Base-by-base conservation (phyloP, 495 filamentous ascomycete species). In the Penicillium cosmopolitanum region DNA sequence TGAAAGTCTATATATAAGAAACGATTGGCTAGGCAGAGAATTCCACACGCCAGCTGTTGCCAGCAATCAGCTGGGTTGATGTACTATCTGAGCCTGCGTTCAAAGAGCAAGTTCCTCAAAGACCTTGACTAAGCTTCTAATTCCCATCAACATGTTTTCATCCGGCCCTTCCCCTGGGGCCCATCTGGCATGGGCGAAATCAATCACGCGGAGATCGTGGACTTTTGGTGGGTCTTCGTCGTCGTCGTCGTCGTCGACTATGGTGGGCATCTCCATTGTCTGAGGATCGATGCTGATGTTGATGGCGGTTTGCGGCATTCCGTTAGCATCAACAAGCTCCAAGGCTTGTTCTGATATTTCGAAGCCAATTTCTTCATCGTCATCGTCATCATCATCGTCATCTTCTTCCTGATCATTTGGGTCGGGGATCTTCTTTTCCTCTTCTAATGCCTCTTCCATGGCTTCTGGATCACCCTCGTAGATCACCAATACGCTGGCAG, bases 171-270 rank as follows among this genome's bases (percentile, higher is more conserved):
- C 72, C 7, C 92, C 93, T 3, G 92, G 92, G 4, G 85, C 87
- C 90, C 91, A 98, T 28, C 77, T 74, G 18, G 95, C 94, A 76
- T 98, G 95, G 19, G 95, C 95, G 78, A 98, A 98, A 73, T 98
- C 95, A 61, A 98, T 98, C 63, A 98, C 75, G 68, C 96, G 95
- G 55, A 97, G 80, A 35, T 84, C 83, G 68, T 90, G 91, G 19
- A 96, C 86, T 64, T 87, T 86, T 0, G 91, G 91, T 18, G 83
- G 70, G n/a, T 80, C 77, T 5, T 84, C 80, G 50, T 89, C 88
- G 0, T 89, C 89, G 1, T 88, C 87, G 1, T 88, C 87, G 0
- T 88, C 86, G 0, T 88, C 85, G 2, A 83, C 85, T 1, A 84
- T 79, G 1, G 66, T 67, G 12, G 66, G 68, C 16, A 76, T 40